Conservation (phyloP, 805 yeast species). For the Kodamaea hsintzibuensis region DNA sequence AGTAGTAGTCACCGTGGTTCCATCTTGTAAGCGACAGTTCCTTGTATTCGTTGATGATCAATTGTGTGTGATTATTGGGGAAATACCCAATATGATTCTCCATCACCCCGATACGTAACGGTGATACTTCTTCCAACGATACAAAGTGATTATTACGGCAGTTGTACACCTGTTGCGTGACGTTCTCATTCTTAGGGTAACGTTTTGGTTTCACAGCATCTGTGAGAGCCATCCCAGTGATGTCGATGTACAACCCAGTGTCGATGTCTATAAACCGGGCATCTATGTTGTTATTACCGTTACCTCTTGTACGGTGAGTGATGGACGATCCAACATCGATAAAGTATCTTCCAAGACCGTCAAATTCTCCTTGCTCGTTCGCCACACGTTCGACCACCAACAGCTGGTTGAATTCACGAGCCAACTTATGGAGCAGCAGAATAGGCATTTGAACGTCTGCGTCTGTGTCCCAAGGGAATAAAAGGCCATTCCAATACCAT, state of each 20-base stretch:
- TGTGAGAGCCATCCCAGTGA: slow-evolving; percentile 33
- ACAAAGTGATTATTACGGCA: slow-evolving; percentile 38
- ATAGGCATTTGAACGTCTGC: slow-evolving; percentile 28
- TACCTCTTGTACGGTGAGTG: slow-evolving; percentile 43
- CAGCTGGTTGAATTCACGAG: slow-evolving; percentile 22
- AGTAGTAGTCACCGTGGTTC: slow-evolving; percentile 24
- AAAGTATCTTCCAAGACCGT: slow-evolving; percentile 23
- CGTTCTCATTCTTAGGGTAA: slow-evolving; percentile 8
- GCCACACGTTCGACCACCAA: slow-evolving; percentile 19
- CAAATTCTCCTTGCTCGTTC: slow-evolving; percentile 18
- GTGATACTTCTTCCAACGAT: slow-evolving; percentile 21
- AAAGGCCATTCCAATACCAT: slow-evolving; percentile 27
- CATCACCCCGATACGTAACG: slow-evolving; percentile 16
- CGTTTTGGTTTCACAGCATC: slow-evolving; percentile 24
- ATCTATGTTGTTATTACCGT: slow-evolving; percentile 37
- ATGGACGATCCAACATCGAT: slow-evolving; percentile 25
- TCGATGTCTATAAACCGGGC: slow-evolving; percentile 29
- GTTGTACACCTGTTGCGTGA: slow-evolving; percentile 32
- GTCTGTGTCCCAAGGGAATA: slow-evolving; percentile 28
- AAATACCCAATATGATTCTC: slow-evolving; percentile 27
- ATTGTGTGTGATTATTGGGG: slow-evolving; percentile 27
- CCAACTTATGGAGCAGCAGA: slow-evolving; percentile 19
- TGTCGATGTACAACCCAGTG: slow-evolving; percentile 28
- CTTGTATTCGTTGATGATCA: slow-evolving; percentile 31
- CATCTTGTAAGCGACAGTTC: slow-evolving; percentile 21